Conservation (phyloP, 78 protist species). For the Capsaspora owczarzaki region DNA sequence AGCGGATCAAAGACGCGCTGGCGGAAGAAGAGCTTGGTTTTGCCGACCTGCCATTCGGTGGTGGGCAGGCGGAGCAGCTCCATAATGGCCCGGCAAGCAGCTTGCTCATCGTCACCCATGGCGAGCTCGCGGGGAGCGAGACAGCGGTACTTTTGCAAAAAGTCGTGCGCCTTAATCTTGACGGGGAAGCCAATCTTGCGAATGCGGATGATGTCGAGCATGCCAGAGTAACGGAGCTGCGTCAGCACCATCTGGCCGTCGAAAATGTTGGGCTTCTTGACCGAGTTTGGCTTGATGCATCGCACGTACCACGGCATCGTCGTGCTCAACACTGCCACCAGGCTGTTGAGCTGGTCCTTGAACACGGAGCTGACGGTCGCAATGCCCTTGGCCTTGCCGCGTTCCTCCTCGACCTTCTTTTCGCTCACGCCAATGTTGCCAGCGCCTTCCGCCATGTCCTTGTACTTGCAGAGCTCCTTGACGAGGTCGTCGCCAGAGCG, state of each 20-base stretch:
- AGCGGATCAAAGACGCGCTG: not conserved
- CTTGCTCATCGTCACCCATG: not conserved
- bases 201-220: constrained; percentile 66
- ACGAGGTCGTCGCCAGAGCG: not conserved
- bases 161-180: not conserved
- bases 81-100: not conserved
- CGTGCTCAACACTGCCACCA: constrained; percentile 34
- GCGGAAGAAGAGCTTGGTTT: constrained; percentile 17
- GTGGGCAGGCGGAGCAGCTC: not conserved
- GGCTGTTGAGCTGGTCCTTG: not conserved
- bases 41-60: constrained; percentile 8
- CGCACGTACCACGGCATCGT: constrained; percentile 61
- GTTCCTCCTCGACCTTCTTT: not conserved
- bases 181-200: constrained; percentile 67
- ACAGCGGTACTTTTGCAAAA: not conserved
- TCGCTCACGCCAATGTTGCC: not conserved
- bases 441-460: not conserved
- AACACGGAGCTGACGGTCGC: not conserved
- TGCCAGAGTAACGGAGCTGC: constrained; percentile 73
- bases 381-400: not conserved
- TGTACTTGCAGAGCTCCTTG: not conserved
- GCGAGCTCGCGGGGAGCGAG: not conserved
- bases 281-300: constrained; percentile 68
- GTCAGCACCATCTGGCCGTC: constrained; percentile 8
- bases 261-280: constrained; percentile 28